These are phyloP conservation scores for Chaetomiaceae sp. DNA, from an alignment of 2,329 filamentous ascomycete species.

Conservation along the genomic window DNA sequence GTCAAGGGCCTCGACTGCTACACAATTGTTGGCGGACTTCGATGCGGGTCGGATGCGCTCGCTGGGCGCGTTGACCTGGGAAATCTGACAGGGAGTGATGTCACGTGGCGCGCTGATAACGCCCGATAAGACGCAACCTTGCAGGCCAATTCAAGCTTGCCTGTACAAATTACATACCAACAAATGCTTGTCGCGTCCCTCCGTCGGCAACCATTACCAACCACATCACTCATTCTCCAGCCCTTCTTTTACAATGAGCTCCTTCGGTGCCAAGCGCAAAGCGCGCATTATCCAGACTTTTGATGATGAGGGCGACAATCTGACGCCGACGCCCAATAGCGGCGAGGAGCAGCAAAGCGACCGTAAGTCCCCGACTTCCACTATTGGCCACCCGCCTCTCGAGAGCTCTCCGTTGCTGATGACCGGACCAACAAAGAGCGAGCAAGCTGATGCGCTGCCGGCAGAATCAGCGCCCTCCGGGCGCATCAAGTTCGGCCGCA, in stretches of 20 bases:
- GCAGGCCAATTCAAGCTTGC: not conserved
- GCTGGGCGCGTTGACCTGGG: constrained; percentile 4
- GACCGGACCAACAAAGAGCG: constrained; percentile 22
- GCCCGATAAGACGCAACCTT: constrained; percentile 32
- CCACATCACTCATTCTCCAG: not conserved
- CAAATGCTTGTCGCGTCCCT: not conserved
- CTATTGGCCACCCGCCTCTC: constrained; percentile 2
- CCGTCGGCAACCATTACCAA: not conserved
- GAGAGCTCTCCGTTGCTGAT: constrained; percentile 27
- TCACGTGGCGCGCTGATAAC: constrained; percentile 47
- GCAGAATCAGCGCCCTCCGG: constrained; percentile 32
- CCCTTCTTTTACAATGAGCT: constrained; percentile 45
- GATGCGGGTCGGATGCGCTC: constrained; percentile 2
- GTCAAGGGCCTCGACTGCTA: constrained; percentile 10
- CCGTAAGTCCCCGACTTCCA: constrained; percentile 34
- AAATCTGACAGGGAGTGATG: constrained; percentile 26
- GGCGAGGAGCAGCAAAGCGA: constrained; percentile 30
- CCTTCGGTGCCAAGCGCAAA: constrained; percentile 58
- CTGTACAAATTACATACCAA: too few relatives aligned
- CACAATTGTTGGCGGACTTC: constrained; percentile 9
- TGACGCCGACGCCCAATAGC: constrained; percentile 17
- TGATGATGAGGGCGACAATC: constrained; percentile 55
- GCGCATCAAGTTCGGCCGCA: constrained; percentile 44
- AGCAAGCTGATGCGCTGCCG: constrained; percentile 31
- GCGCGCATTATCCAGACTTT: constrained; percentile 70